Evolutionary conservation across 805 yeast genomes (phyloP), one percentile per base, ranked within the genome.

Genomic region (Starmera caribaea): DNA sequence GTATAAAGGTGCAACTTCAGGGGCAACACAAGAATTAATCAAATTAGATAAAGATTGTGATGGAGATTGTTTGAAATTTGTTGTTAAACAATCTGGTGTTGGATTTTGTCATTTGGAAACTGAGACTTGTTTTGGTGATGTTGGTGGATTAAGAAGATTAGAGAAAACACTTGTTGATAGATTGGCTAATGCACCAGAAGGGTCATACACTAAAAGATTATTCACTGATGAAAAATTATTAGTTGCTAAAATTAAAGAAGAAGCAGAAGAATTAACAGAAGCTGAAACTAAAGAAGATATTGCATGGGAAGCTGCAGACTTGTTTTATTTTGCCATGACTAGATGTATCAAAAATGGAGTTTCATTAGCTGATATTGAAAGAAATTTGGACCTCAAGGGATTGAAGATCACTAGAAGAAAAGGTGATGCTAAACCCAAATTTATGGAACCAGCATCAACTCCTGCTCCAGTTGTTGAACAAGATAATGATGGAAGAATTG

Each of bases 271-370:
- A 62, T 74, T 92, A 45, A 77, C 88, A 28, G 96, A 88, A 42
- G 97, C 98, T 14, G 69, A 68, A 30, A 53, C 67, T 6, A 71
- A 71, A 51, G 73, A 72, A 2, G 81, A 90, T 41, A 73, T 87
- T 40, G 82, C 97, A 0, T 92, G 96, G 96, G 98, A 92, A 65
- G 90, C 95, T 39, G 98, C 98, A 8, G 98, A 92, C 59, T 69
- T 92, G 58, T 69, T 86, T 45, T 76, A 81, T 56, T 85, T 85
- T 52, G 81, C 90, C 12, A 54, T 81, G 58, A 67, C 85, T 41
- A 85, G 84, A 61, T 73, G 86, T 37, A 71, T 81, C 16, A 75
- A 84, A 60, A 68, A 77, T 51, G 96, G 90, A 28, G 96, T 92
- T 28, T 63, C 81, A 21, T 65, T 88, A 52, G 66, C 73, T 8